Base-by-base conservation (phyloP, 176 grass and related monocot species). In the Neostapfia colusana region DNA sequence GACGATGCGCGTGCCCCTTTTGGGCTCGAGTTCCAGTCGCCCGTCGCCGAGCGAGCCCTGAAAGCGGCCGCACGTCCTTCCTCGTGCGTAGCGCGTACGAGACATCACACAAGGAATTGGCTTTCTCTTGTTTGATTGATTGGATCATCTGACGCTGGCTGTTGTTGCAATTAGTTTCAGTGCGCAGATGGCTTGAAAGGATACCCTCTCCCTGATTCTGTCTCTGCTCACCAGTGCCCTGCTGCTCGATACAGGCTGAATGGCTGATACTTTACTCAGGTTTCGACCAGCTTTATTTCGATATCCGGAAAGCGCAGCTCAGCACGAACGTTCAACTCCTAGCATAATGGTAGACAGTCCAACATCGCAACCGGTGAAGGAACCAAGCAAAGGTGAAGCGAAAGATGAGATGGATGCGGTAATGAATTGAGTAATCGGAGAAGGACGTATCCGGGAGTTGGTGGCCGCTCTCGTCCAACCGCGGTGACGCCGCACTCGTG, bases 1-100 rank as follows among this genome's bases (percentile, higher is more conserved):
- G 71, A 49, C 28, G 43, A 27, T 45, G 17, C 28, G 45, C 45
- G 17, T 53, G 69, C 69, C 46, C 69, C 24, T 77, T 49, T 64
- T 49, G 74, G 74, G 50, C 11, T 48, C 13, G 55, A 27, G 55
- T 26, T 58, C 55, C 65, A 10, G 49, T 8, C 34, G 21, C 49
- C 28, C 51, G 58, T 15, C 73, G 39, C 20, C 25, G 68, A 17
- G 26, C 0, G 31, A 31, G 31, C 42, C 59, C 17, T 20, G 48
- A 64, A 76, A 77, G 74, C 58, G 26, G 58, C 73, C 26, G 73
- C 58, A 76, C 74, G 74, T 63, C 28, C 73, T 27, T 7, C 26
- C 26, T 62, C 58, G 58, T 34, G 11, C 58, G 0, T 57, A 12
- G 54, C 26, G 58, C 58, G 11, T 8, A 15, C 51, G 18, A 23